Percentiles rank a stretch among this genome's conserved stretches.
Evolutionary conservation across 331 rosid genomes (phyloP).

Genomic region (Phaseolus coccineus): DNA sequence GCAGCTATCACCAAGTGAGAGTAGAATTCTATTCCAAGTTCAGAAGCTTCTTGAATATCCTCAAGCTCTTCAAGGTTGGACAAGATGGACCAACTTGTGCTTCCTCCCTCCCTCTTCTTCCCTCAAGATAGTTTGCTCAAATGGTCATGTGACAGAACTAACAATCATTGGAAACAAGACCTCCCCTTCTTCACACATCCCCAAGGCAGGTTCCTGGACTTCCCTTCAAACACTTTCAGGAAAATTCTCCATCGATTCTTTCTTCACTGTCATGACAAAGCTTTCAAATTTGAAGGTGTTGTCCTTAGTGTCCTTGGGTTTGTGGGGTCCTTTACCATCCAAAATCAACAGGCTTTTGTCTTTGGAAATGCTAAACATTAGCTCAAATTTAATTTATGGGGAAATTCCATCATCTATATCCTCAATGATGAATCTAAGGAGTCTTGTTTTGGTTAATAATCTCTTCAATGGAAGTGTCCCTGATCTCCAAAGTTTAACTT

Average conservation of each 20-base stretch:
- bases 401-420: conserved; percentile 65
- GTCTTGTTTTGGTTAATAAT: conserved; percentile 72
- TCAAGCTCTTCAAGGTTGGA: conserved; percentile 72
- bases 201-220: conserved; percentile 41
- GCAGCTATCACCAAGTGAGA: conserved; percentile 64
- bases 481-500: conserved; percentile 58
- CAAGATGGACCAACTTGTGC: conserved; percentile 85
- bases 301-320: conserved; percentile 71
- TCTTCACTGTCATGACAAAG: conserved; percentile 78
- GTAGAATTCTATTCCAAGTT: conserved; percentile 64
- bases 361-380: conserved; percentile 69
- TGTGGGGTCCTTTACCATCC: conserved; percentile 90
- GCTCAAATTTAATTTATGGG: conserved; percentile 83
- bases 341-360: conserved; percentile 71
- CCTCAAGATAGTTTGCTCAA: conserved; percentile 70
- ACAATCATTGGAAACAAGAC: conserved; percentile 68
- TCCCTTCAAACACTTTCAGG: conserved; percentile 60
- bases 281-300: conserved; percentile 73
- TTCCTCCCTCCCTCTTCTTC: conserved; percentile 73
- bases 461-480: conserved; percentile 80
- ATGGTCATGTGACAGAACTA: conserved; percentile 64
- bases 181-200: conserved; percentile 53
- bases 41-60: conserved; percentile 86
- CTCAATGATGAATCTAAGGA: conserved; percentile 59
- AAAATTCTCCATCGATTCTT: conserved; percentile 72